phyloP scores from a whole-genome alignment of 2,329 filamentous ascomycete species.

The Cytospora mali region DNA sequence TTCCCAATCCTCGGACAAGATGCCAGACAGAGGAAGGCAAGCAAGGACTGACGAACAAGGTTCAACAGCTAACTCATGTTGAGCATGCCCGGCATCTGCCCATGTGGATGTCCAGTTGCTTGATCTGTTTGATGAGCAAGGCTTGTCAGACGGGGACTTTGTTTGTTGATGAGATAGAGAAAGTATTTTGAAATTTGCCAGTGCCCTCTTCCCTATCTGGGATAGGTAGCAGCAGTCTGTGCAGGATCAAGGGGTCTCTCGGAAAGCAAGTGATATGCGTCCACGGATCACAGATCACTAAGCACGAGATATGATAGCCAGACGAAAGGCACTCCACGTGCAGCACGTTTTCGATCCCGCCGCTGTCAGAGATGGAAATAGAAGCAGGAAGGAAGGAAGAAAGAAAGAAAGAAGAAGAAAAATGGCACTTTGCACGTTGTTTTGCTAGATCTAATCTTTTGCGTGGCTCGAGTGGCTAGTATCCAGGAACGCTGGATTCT shows the following conservation, averaged over 20 bases:
- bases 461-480: not conserved
- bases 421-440: not conserved
- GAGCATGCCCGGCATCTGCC: conserved; percentile 4
- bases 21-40: not conserved
- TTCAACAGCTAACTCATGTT: not conserved
- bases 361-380: not conserved
- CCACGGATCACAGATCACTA: not conserved
- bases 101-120: no score
- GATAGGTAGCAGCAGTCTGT: not conserved
- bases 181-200: conserved; percentile 1
- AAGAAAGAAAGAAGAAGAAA: no score
- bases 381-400: no score
- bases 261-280: not conserved
- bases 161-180: not conserved
- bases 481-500: not conserved
- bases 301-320: not conserved
- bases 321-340: not conserved
- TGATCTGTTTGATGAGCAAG: not conserved
- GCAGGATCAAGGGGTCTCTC: no score
- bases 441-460: not conserved
- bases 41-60: not conserved
- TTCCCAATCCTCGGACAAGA: not conserved
- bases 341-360: not conserved
- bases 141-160: not conserved
- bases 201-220: conserved; percentile 8